Evolutionary conservation across 495 filamentous ascomycete species (phyloP).

Genomic region (Penicillium chermesinum): DNA sequence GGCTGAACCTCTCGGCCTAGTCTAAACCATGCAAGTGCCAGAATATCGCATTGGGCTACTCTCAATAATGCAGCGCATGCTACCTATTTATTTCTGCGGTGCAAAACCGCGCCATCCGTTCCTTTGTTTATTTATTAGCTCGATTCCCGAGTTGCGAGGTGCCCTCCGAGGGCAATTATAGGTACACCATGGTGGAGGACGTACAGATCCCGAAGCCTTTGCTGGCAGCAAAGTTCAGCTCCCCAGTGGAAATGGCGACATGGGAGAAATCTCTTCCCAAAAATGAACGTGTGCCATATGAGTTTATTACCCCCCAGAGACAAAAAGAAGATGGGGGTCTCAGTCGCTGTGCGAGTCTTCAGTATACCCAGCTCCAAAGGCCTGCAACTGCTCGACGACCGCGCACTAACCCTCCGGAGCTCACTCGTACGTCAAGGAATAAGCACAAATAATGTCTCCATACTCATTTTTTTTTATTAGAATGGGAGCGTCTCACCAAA

Average conservation of each 20-base stretch:
- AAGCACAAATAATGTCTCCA: not conserved
- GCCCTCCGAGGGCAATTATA: not conserved
- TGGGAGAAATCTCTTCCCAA: constrained; percentile 22
- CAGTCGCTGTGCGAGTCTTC: constrained; percentile 16
- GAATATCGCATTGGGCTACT: not conserved
- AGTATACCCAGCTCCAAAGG: constrained; percentile 8
- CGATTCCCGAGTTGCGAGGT: not conserved
- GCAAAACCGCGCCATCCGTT: not conserved
- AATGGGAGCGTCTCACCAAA: not conserved
- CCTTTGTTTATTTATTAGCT: not conserved
- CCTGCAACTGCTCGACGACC: constrained; percentile 10
- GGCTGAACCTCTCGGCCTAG: not conserved
- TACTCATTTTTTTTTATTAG: constrained; percentile 3
- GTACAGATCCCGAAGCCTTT: constrained; percentile 18
- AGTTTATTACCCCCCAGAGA: not conserved
- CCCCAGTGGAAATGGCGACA: constrained; percentile 17
- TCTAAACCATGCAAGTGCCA: not conserved
- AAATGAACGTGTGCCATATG: constrained; percentile 14
- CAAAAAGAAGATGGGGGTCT: constrained; percentile 4
- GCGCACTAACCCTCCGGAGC: constrained; percentile 15
- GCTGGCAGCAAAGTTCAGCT: constrained; percentile 21
- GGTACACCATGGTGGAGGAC: constrained; percentile 16
- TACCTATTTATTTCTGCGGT: not conserved
- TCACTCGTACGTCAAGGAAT: constrained; percentile 10
- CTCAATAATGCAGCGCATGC: not conserved